Base-by-base conservation (phyloP, 2,329 filamentous ascomycete genomes). In the Diaporthe sp. region DNA sequence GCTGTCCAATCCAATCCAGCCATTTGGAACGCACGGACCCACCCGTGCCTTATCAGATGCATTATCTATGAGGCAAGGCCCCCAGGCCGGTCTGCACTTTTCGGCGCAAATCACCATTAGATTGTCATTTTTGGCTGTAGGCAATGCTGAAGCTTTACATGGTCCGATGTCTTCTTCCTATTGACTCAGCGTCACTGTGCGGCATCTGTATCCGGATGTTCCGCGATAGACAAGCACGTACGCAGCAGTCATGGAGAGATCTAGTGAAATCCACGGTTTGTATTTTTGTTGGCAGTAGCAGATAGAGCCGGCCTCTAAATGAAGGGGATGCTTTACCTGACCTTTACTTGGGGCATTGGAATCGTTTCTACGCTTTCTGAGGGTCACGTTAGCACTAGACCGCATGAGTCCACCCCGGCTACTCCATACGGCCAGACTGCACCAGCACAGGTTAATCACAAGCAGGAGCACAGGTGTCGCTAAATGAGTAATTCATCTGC, bases 401-500 rank as follows among this genome's bases (percentile, higher is more conserved):
- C 7, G n/a, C 13, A 22, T 28, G 49, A 4, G 37, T 39, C 17
- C 15, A 49, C 49, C 17, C 13, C 49, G 39, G 39, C 13, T 25
- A 6, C 39, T 25, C 12, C 60, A 53, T 37, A 28, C 42, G 49
- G 47, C 47, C 53, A 58, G 51, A 53, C 37, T 49, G 68, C 70
- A 57, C 61, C 49, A 71, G 55, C 65, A 68, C 42, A 68, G 31
- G 67, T 73, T 51, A 61, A 53, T 71, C 74, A 77, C 71, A 72
- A 76, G 55, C 68, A 68, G 55, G 65, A 74, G 67, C 65, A 77
- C 71, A 68, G 74, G 71, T 73, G 2, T 74, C 57, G 65, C 71
- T 39, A 74, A 71, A 76, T 76, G 71, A 72, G 51, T 60, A 28
- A 44, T 74, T 73, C 71, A 76, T 76, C 71, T 74, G 76, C 65